Evolutionary conservation across 2,329 filamentous ascomycete genomes (phyloP), one percentile per base, ranked within the genome.

Genomic region (Apiospora malaysiana): DNA sequence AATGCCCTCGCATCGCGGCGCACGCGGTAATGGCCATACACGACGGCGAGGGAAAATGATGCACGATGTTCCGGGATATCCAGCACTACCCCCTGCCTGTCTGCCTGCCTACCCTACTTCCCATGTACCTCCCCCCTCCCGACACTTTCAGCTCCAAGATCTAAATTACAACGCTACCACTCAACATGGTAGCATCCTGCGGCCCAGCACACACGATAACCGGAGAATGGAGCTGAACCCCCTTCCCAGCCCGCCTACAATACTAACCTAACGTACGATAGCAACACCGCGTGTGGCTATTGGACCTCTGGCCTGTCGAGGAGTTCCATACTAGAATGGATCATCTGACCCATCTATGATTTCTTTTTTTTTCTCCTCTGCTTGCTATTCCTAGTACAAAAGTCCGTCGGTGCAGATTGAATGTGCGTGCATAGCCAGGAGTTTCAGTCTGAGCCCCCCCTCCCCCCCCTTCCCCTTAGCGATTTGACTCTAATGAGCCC

Each of bases 391-490:
- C 32, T 37, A 9, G 27, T n/a, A 3, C 8, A 10, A 63, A 63
- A 40, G 32, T 63, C 37, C 56, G 32, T 63, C 32, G 18, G 18
- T n/a, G 32, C 27, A 63, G 56, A 47, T 4, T 47, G 45, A 63
- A 40, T 63, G 56, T 63, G 32, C 32, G 56, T 40, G 56, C 56
- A 27, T 63, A 32, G 32, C 40, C 56, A 63, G 56, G 56, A 63
- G 56, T 27, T 8, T 32, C 32, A n/a, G 56, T 63, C 56, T 40
- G 56, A 63, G 56, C 56, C 56, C 56, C 45, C 45, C 27, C 16
- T 37, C 32, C 32, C 32, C 32, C 56, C 56, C 45, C 45, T 18
- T 7, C 21, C 32, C 32, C 32, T 6, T 63, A 40, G 32, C 32
- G 32, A 63, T 40, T n/a, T 37, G 56, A 8, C 18, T 63, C 32